These are phyloP conservation scores for Hypoxylon sp. DNA, from an alignment of 2,329 filamentous ascomycete genomes.

Conservation along the genomic window DNA sequence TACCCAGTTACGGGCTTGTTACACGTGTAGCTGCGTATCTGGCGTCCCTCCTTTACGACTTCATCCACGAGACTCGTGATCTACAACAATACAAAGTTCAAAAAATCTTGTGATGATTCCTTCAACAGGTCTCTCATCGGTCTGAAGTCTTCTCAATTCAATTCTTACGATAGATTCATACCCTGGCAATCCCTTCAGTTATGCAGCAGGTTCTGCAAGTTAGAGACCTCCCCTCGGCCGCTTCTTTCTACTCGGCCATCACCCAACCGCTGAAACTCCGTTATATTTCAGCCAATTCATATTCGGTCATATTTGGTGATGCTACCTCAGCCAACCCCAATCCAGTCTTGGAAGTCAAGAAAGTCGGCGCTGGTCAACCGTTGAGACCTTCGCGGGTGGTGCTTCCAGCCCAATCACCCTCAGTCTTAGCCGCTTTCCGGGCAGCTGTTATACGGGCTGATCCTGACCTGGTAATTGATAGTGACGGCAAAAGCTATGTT, in stretches of 20 bases:
- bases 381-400: constrained; percentile 68
- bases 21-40: constrained; percentile 41
- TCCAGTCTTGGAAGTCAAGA: constrained; percentile 63
- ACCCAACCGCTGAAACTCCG: constrained; percentile 83
- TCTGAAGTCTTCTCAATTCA: background rate
- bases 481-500: constrained; percentile 60
- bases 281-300: constrained; percentile 68
- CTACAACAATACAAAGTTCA: constrained; percentile 21
- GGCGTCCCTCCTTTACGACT: constrained; percentile 20
- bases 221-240: constrained; percentile 82
- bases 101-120: constrained; percentile 10
- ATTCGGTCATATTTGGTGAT: constrained; percentile 63
- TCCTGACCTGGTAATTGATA: constrained; percentile 64
- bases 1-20: constrained; percentile 23
- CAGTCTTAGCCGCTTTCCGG: constrained; percentile 80
- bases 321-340: constrained; percentile 52
- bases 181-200: constrained; percentile 23
- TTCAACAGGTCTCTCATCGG: constrained; percentile 19
- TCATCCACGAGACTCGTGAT: constrained; percentile 18
- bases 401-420: constrained; percentile 76
- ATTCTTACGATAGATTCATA: background rate
- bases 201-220: constrained; percentile 69
- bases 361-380: constrained; percentile 56
- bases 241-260: constrained; percentile 86
- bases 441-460: constrained; percentile 69